Conservation (phyloP, 139 green algal genomes). For the Chlamydomonas urium region DNA sequence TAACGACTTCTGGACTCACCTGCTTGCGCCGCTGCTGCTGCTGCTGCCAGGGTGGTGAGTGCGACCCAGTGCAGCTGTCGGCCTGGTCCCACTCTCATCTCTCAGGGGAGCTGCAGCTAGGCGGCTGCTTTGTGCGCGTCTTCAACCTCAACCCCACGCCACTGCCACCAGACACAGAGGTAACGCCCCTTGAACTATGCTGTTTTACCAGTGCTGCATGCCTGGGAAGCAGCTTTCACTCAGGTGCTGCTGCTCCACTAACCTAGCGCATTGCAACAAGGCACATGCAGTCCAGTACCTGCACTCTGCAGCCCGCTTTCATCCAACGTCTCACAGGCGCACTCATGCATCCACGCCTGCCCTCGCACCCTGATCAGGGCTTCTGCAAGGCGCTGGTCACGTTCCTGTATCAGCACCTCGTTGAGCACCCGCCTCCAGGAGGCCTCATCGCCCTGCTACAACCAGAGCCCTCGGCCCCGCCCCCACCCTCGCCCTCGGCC, state of each 20-base stretch:
- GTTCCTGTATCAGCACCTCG: constrained; percentile 28
- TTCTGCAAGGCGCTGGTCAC: constrained; percentile 69
- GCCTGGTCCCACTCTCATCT: background rate
- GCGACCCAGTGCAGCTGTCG: background rate
- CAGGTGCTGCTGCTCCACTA: too few species aligned
- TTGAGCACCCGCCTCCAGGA: constrained; percentile 13
- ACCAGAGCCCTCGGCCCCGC: too few species aligned
- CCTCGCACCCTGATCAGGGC: too few species aligned
- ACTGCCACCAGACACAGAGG: constrained; percentile 12
- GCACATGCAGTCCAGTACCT: too few species aligned
- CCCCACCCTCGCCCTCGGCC: too few species aligned
- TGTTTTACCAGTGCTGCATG: too few species aligned
- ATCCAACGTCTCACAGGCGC: too few species aligned
- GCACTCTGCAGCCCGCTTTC: too few species aligned
- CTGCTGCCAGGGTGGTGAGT: background rate
- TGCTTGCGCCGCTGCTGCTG: too few species aligned
- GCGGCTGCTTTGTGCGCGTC: constrained; percentile 84
- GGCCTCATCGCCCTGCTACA: background rate
- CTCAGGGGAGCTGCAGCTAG: constrained; percentile 34
- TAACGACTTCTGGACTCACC: too few species aligned
- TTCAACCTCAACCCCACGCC: constrained; percentile 67
- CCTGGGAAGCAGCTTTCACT: constrained; percentile 56
- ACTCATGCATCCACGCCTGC: too few species aligned
- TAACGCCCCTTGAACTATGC: background rate
- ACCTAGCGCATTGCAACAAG: too few species aligned